Evolutionary conservation across 1,284 basidiomycete genomes (phyloP).

Genomic region (Ganoderma multipileum): DNA sequence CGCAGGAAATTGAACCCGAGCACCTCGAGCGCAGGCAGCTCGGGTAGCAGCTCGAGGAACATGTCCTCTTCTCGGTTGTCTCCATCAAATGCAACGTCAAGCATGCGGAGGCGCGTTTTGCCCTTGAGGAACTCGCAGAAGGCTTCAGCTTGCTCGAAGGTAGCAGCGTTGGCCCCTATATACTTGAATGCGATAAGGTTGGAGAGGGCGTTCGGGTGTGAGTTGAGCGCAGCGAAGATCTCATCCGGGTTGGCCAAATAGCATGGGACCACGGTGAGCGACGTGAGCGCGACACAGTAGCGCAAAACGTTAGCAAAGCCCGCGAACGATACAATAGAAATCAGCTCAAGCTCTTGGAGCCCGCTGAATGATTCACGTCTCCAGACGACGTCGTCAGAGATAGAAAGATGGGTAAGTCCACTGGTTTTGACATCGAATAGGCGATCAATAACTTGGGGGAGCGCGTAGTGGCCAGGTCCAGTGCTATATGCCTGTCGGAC

Average conservation of each 20-base stretch:
- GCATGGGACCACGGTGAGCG: background rate
- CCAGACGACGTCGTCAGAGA: background rate
- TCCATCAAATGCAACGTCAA: constrained; percentile 13
- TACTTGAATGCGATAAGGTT: constrained; percentile 24
- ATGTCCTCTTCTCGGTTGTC: background rate
- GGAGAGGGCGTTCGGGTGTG: constrained; percentile 15
- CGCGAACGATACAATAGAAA: background rate
- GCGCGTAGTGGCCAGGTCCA: background rate
- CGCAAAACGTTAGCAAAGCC: background rate
- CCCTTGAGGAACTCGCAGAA: constrained; percentile 19
- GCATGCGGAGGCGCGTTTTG: constrained; percentile 13
- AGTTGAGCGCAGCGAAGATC: background rate
- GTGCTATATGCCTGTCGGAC: background rate
- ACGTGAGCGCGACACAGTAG: constrained; percentile 4
- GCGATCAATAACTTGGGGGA: no score
- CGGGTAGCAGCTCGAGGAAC: background rate
- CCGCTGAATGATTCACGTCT: background rate
- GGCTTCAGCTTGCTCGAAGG: background rate
- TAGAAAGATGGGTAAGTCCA: background rate
- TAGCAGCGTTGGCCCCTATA: no score
- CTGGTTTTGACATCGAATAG: background rate
- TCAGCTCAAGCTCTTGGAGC: constrained; percentile 11
- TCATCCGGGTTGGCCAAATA: background rate
- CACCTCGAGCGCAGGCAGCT: constrained; percentile 15
- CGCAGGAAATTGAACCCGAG: constrained; percentile 9